Evolutionary conservation across 257 asterid species (phyloP).

Genomic region (Forsythia viridissima): DNA sequence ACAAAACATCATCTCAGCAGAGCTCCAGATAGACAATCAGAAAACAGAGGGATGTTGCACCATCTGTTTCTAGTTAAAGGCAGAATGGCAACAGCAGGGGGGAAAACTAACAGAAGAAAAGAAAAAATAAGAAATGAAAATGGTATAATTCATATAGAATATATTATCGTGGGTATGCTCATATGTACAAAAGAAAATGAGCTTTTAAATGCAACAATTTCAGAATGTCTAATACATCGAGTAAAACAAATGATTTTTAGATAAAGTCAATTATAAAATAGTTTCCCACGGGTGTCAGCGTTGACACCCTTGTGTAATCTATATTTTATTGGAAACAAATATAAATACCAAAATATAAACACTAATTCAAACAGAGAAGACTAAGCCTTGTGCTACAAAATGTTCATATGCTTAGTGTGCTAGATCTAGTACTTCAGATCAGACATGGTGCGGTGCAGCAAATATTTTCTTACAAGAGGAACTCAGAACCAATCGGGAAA

Average conservation of each 20-base stretch:
- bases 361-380: not conserved
- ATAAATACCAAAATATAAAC: not conserved
- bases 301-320: not conserved
- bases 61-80: not conserved
- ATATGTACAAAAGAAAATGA: not conserved
- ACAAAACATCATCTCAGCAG: constrained; percentile 25
- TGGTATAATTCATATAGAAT: not conserved
- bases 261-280: too few relatives aligned
- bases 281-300: not conserved
- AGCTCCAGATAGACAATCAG: constrained; percentile 4
- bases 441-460: not conserved
- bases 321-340: too few relatives aligned
- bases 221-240: not conserved
- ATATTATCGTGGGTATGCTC: not conserved
- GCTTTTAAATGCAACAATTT: not conserved
- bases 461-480: not conserved
- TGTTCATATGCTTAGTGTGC: not conserved
- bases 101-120: not conserved
- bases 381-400: not conserved
- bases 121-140: not conserved
- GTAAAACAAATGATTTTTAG: too few relatives aligned
- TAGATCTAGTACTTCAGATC: not conserved
- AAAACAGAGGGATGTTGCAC: not conserved
- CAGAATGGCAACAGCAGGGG: not conserved
- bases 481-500: not conserved